These are phyloP conservation scores for Haplosporangium sp. DNA, from an alignment of 371 early-diverging fungal species.

Conservation along the genomic window DNA sequence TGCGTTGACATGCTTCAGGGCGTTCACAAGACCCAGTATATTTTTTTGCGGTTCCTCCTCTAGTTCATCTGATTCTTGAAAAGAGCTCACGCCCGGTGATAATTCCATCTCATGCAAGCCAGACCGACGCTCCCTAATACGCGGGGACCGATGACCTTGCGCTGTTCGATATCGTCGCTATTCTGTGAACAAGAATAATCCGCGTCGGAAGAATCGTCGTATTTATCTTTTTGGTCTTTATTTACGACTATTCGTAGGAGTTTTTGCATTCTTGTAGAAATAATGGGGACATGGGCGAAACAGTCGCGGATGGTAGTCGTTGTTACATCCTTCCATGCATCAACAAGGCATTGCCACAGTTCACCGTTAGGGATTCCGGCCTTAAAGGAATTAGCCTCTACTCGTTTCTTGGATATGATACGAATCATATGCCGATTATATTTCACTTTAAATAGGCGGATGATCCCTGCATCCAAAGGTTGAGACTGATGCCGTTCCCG, in stretches of 20 bases:
- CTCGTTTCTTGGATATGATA: background rate
- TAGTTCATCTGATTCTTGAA: constrained; percentile 37
- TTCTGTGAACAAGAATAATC: background rate
- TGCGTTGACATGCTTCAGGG: too few species aligned
- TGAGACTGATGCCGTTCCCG: constrained; percentile 2
- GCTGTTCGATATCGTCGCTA: background rate
- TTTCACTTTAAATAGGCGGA: constrained; percentile 9
- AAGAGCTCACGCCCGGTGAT: background rate
- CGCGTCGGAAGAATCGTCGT: background rate
- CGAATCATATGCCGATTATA: constrained; percentile 5
- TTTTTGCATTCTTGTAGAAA: constrained; percentile 2
- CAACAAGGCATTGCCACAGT: background rate
- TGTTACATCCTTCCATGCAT: constrained; percentile 2
- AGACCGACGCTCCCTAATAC: background rate
- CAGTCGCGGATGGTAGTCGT: constrained; percentile 4
- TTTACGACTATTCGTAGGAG: background rate
- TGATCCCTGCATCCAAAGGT: too few species aligned
- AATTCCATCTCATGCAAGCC: background rate
- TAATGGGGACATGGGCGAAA: constrained; percentile 8
- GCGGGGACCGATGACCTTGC: background rate
- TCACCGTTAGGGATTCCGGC: constrained; percentile 4
- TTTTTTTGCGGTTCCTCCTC: too few species aligned
- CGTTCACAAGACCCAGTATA: too few species aligned
- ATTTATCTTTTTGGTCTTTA: background rate
- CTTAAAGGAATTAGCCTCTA: background rate